Evolutionary conservation across 768 basidiomycete species (phyloP), one percentile per base, ranked within the genome.

Genomic region (Leccinum obscurum): DNA sequence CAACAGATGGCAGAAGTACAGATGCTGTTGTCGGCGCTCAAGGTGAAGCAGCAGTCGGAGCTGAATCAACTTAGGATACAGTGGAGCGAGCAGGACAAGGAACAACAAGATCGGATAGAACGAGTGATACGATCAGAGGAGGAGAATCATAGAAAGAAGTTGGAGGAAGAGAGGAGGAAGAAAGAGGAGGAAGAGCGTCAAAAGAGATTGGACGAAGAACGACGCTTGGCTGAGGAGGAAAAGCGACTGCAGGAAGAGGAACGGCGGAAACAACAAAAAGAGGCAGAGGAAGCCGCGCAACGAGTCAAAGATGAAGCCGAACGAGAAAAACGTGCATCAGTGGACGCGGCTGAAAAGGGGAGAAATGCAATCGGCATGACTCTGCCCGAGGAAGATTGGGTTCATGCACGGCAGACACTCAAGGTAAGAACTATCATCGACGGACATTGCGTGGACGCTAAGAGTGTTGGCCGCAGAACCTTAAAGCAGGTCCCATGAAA

Each of bases 401-500:
- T 71, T 48, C 71, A 77, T 32, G 86, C 84, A 9, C 81, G 88
- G 20, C 71, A 74, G 28, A 77, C 75, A 39, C 76, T 91, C 34
- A 77, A 77, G 77, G 90, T 87, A 72, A 56, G 77, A 20, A 52
- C 22, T 20, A 53, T 26, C n/a, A 30, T 46, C 26, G 51, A 59
- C 59, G 59, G 62, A 58, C 17, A 68, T 68, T 70, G 46, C 28
- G 62, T 58, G 66, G 71, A 34, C 24, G 54, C 66, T 70, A 59
- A 72, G 61, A 6, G 66, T 20, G 24, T 58, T 56, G 41, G 54
- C 26, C 10, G 11, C 63, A 93, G 85, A 70, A 73, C 55, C 77
- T 92, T 55, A 95, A 95, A 77, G 72, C 76, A 3, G 83, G 85
- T 35, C 77, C 83, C 26, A 83, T 92, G 78, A 82, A 78, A 53